Evolutionary conservation across 257 asterid genomes (phyloP).

Genomic region (Phtheirospermum japonicum): DNA sequence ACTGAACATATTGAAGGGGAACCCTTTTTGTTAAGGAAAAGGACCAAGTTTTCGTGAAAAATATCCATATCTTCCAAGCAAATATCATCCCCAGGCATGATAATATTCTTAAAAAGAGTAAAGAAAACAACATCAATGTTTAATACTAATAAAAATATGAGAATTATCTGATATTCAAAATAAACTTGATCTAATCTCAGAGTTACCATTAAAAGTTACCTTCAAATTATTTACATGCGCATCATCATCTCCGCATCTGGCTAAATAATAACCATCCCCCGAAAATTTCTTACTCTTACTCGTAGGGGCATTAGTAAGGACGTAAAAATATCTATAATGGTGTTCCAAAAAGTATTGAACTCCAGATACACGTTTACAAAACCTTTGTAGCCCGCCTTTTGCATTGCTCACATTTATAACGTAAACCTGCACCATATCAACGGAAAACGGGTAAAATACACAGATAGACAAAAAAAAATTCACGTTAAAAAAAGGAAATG

Average conservation of each 20-base stretch:
- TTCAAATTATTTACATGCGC: constrained; percentile 46
- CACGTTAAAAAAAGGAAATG: constrained; percentile 8
- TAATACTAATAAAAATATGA: constrained; percentile 3
- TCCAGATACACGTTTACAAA: constrained; percentile 76
- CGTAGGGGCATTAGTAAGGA: constrained; percentile 76
- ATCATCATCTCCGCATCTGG: constrained; percentile 63
- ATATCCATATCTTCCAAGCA: constrained; percentile 87
- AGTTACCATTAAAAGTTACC: constrained; percentile 35
- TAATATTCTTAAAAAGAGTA: constrained; percentile 43
- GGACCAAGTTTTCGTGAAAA: constrained; percentile 71
- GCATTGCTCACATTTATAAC: constrained; percentile 57
- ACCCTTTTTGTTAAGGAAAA: constrained; percentile 67
- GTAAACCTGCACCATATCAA: constrained; percentile 64
- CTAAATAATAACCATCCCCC: constrained; percentile 59
- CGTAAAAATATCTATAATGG: constrained; percentile 57
- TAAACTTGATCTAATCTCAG: not conserved
- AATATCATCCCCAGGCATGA: constrained; percentile 56
- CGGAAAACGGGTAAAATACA: constrained; percentile 26
- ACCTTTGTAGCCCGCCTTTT: constrained; percentile 48
- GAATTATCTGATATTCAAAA: not conserved
- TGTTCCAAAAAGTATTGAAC: constrained; percentile 91
- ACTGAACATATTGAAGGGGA: constrained; percentile 71
- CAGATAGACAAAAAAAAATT: constrained; percentile 4
- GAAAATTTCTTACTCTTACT: constrained; percentile 35
- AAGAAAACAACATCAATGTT: constrained; percentile 14